Conservation (phyloP, 23 red algal species). For the Gracilaria vermiculophylla region DNA sequence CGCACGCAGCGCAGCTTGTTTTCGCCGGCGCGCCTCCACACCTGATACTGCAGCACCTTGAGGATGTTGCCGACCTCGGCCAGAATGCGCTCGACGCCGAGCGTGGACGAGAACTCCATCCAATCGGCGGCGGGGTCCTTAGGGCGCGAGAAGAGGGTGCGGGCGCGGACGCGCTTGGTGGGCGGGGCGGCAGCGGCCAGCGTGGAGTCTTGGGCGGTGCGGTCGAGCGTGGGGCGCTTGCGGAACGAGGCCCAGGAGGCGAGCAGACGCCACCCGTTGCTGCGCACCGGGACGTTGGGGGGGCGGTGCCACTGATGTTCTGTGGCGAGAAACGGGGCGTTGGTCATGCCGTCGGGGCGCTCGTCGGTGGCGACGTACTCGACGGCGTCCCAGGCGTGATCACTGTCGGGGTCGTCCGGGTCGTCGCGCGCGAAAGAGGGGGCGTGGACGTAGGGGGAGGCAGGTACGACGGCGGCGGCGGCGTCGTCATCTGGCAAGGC, state of each 20-base stretch:
- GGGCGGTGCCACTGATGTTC: neutral
- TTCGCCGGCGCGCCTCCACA: slow-evolving; percentile 43
- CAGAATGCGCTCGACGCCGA: slow-evolving; percentile 36
- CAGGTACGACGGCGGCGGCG: neutral
- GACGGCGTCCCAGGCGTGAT: neutral
- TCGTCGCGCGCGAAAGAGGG: neutral
- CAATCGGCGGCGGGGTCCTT: neutral
- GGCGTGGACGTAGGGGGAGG: neutral
- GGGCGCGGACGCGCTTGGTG: neutral
- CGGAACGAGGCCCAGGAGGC: neutral
- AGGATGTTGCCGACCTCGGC: slow-evolving; percentile 22
- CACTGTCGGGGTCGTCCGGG: neutral
- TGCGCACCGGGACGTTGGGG: neutral
- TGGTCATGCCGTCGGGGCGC: too few species aligned
- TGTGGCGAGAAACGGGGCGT: too few species aligned
- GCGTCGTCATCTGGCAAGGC: neutral
- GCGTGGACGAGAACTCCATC: slow-evolving; percentile 39
- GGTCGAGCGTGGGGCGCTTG: neutral
- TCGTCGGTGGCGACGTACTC: slow-evolving; percentile 39
- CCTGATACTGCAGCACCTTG: slow-evolving; percentile 38
- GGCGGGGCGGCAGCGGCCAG: neutral
- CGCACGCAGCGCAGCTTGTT: slow-evolving; percentile 58
- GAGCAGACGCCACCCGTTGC: neutral
- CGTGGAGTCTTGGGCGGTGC: neutral
- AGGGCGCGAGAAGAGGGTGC: neutral